A percentile compares a stretch with the other conserved stretches of the same genome.
phyloP scores from a whole-genome alignment of 1,284 basidiomycete species.

The Fomitopsis pinicola region DNA sequence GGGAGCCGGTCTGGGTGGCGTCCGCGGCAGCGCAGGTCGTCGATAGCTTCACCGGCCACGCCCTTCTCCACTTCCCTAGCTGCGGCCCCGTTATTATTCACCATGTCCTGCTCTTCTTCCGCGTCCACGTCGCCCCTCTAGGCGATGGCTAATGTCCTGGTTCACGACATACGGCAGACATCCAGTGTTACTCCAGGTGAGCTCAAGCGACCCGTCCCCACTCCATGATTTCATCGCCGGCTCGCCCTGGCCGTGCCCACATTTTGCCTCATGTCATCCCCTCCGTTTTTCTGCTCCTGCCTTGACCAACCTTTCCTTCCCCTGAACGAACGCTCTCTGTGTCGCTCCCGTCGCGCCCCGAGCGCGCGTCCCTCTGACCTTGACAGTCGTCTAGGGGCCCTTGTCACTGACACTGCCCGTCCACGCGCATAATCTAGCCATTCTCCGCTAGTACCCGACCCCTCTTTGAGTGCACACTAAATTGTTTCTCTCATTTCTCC shows the following conservation, averaged over 20 bases:
- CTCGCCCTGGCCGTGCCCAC: conserved; percentile 3
- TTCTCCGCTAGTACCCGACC: background rate
- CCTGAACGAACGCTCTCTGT: background rate
- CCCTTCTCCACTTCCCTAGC: background rate
- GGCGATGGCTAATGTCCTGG: conserved; percentile 4
- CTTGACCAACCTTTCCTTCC: background rate
- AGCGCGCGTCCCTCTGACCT: background rate
- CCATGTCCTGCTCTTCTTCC: conserved; percentile 4
- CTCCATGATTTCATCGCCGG: conserved; percentile 2
- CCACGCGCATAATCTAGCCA: background rate
- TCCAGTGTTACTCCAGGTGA: conserved; percentile 9
- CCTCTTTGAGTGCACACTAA: background rate
- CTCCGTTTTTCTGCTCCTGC: background rate
- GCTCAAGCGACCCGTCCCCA: background rate
- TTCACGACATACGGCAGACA: conserved; percentile 4
- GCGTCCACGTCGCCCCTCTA: conserved; percentile 5
- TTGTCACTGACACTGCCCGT: background rate
- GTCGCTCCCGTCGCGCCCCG: background rate
- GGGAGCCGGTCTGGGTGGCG: background rate
- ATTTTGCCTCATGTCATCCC: conserved; percentile 7
- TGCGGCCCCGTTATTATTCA: background rate
- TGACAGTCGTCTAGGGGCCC: background rate
- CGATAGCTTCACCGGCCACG: conserved; percentile 3
- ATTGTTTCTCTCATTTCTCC: background rate
- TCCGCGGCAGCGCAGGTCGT: background rate